These are phyloP conservation scores for Coelastrella sp. DNA, from an alignment of 139 green algal species.

Conservation along the genomic window DNA sequence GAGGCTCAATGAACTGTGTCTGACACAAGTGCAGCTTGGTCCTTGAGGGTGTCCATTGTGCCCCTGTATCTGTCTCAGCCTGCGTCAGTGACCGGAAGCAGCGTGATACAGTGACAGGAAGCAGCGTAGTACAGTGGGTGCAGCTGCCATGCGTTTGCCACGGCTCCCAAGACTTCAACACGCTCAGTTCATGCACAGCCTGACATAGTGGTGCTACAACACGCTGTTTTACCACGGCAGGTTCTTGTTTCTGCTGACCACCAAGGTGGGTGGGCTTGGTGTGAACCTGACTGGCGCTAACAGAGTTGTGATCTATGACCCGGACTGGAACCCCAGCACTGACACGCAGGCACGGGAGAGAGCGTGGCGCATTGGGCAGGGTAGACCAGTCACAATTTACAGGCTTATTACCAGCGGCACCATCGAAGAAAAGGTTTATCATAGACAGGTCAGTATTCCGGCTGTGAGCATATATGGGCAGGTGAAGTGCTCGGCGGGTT, in stretches of 20 bases:
- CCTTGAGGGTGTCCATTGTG: too few relatives aligned
- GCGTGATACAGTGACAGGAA: too few relatives aligned
- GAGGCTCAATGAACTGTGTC: too few relatives aligned
- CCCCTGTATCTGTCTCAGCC: too few relatives aligned
- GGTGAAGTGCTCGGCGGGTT: not conserved
- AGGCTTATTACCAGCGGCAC: constrained; percentile 93
- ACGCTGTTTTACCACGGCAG: not conserved
- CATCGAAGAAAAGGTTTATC: constrained; percentile 99
- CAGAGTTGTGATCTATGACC: constrained; percentile 96
- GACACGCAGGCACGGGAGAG: constrained; percentile 84
- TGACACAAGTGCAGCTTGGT: too few relatives aligned
- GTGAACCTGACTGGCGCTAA: constrained; percentile 97
- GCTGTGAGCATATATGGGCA: not conserved
- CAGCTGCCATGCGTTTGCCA: too few relatives aligned
- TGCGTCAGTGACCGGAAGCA: too few relatives aligned
- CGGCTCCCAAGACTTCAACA: too few relatives aligned
- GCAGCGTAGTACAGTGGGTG: too few relatives aligned
- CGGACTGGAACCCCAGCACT: constrained; percentile 95
- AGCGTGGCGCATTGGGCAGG: constrained; percentile 97
- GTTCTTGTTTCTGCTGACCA: constrained; percentile 97
- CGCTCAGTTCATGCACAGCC: too few relatives aligned
- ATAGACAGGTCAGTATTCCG: constrained; percentile 75
- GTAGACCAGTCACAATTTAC: constrained; percentile 93
- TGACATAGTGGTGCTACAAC: too few relatives aligned
- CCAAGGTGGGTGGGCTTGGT: constrained; percentile 95